A percentile compares a stretch with the other conserved stretches of the same genome.
phyloP scores from a whole-genome alignment of 2,329 filamentous ascomycete species.

The Venturia nashicola region DNA sequence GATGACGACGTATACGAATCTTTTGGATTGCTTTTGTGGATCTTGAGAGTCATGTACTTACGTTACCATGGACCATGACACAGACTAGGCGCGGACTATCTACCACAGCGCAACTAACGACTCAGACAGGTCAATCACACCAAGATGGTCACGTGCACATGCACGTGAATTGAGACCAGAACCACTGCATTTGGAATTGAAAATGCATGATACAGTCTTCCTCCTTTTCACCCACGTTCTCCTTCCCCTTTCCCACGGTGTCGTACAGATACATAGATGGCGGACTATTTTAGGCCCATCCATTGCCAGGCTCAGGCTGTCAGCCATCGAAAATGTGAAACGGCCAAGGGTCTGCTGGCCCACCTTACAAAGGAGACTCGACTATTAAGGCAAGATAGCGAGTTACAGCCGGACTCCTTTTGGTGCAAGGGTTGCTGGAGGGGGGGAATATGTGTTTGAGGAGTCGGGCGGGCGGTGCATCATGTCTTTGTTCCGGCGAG shows the following conservation, averaged over 20 bases:
- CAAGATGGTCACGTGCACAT: neutral
- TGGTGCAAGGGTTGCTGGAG: neutral
- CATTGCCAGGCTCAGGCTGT: neutral
- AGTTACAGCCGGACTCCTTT: neutral
- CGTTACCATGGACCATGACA: no score
- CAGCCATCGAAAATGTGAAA: neutral
- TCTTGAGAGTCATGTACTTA: no score
- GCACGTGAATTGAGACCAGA: no score
- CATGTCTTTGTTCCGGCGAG: neutral
- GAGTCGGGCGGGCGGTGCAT: neutral
- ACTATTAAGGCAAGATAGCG: no score
- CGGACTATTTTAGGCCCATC: neutral
- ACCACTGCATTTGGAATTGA: no score
- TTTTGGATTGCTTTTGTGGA: neutral
- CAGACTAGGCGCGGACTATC: no score
- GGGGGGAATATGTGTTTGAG: neutral
- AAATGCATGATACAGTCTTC: no score
- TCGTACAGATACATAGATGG: no score
- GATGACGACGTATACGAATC: neutral
- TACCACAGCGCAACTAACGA: no score
- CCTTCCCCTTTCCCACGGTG: no score
- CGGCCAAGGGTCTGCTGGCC: neutral
- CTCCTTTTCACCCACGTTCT: no score
- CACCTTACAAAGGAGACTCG: neutral
- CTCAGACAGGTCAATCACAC: no score